Evolutionary conservation across 2,329 filamentous ascomycete genomes (phyloP), one percentile per base, ranked within the genome.

Genomic region (Epichloe sibirici): DNA sequence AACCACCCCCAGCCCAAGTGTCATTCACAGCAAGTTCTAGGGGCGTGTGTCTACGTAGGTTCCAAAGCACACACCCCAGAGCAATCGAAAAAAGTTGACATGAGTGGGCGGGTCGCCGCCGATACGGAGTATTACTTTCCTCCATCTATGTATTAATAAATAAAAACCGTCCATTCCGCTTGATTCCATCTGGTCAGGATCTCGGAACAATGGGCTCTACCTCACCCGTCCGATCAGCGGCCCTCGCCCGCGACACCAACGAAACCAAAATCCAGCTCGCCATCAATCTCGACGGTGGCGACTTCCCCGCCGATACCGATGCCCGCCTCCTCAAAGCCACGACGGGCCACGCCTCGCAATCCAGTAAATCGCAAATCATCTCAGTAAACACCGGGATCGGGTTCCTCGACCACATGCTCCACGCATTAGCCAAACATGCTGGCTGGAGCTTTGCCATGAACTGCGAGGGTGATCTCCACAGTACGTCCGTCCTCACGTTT

Each of bases 401-500:
- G 55, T 98, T 98, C 71, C 77, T 98, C 53, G 93, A 98, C 73
- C 93, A 98, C 75, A 97, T 98, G 91, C 79, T 97, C 49, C 93
- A 98, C 71, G 93, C 93, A 5, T 78, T 97, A 52, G 88, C 93
- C 49, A 97, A 98, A 72, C 93, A 98, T 71, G 83, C 87, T 5
- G 91, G 93, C 57, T 97, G 91, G 93, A 93, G 86, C 73, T 71
- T 98, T 61, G 82, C 82, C 35, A 74, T 98, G 53, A 76, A 82
- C 58, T 94, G 89, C 70, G 80, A 85, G 67, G 93, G 93, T 51
- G 93, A 98, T 71, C 73, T 97, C 51, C 87, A 95, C 74, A 95
- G 88, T 91, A 71, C 58, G 82, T 77, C 42, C 35, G 82, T 77
- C 42, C 35, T 23, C 47, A n/a, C 38, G 53, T 37, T 37, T 40